Conservation (phyloP, 371 early-diverging fungal genomes). For the Mucor sp. region DNA sequence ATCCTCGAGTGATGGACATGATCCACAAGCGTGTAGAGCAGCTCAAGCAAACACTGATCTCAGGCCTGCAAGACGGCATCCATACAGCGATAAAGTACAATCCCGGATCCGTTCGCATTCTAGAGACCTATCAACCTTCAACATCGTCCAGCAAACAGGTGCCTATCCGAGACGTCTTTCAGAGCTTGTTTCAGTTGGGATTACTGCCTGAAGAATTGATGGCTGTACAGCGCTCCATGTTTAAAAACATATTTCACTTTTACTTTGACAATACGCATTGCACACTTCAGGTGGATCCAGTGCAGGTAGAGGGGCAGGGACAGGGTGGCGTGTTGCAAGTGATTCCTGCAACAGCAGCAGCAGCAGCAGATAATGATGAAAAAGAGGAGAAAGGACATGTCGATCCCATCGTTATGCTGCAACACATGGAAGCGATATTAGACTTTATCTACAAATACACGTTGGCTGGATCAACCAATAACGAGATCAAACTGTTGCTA, state of each 20-base stretch:
- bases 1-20: not conserved
- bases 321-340: slow-evolving; percentile 11
- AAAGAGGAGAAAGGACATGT: slow-evolving; percentile 5
- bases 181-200: slow-evolving; percentile 14
- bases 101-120: slow-evolving; percentile 6
- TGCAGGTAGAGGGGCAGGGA: not conserved
- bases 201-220: slow-evolving; percentile 17
- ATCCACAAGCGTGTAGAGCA: not conserved
- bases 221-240: slow-evolving; percentile 12
- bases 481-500: slow-evolving; percentile 12
- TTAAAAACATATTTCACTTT: slow-evolving; percentile 21
- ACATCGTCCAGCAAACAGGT: not conserved
- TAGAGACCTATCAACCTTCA: not conserved
- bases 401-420: slow-evolving; percentile 11
- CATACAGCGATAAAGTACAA: slow-evolving; percentile 15
- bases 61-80: slow-evolving; percentile 13
- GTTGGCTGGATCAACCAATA: slow-evolving; percentile 1
- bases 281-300: slow-evolving; percentile 1
- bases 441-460: slow-evolving; percentile 16
- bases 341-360: not conserved
- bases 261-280: slow-evolving; percentile 13
- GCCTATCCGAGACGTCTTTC: slow-evolving; percentile 1
- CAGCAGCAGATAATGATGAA: slow-evolving; percentile 4
- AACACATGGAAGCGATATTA: slow-evolving; percentile 18
- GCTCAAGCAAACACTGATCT: slow-evolving; percentile 1